Percentiles rank a stretch among this genome's conserved stretches.
These are phyloP conservation scores for Colletotrichum shisoi DNA, from an alignment of 2,329 filamentous ascomycete genomes.

Conservation along the genomic window DNA sequence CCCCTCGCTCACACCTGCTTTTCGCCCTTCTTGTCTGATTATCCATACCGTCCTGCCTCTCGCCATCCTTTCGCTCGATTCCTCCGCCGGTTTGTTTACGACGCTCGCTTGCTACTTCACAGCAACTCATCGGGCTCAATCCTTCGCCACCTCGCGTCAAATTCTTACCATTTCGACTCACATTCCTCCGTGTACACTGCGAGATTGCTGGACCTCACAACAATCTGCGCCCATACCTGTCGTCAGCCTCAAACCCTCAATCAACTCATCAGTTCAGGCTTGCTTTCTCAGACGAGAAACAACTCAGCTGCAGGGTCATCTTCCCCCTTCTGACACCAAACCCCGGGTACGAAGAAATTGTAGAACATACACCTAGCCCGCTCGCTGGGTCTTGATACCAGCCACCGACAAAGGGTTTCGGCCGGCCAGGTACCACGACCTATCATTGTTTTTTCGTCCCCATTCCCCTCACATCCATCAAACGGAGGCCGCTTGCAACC, in stretches of 20 bases:
- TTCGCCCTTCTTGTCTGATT: conserved; percentile 17
- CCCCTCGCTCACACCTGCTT: conserved; percentile 24
- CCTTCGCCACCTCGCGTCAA: conserved; percentile 3
- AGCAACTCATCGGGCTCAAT: conserved; percentile 1
- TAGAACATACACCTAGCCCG: conserved; percentile 16
- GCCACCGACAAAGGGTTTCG: conserved; percentile 33
- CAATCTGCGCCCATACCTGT: conserved; percentile 33
- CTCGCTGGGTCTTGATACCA: conserved; percentile 30
- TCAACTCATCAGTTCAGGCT: background rate
- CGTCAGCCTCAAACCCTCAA: conserved; percentile 6
- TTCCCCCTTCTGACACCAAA: conserved; percentile 14
- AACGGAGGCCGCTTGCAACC: conserved; percentile 25
- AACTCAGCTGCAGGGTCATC: conserved; percentile 8
- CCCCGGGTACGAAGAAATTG: conserved; percentile 14
- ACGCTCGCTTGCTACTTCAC: conserved; percentile 25
- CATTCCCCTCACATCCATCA: conserved; percentile 23
- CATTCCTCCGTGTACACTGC: conserved; percentile 29
- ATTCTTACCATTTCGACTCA: conserved; percentile 27
- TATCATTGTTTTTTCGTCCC: conserved; percentile 24
- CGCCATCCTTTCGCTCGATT: conserved; percentile 22
- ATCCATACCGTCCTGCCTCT: conserved; percentile 31
- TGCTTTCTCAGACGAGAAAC: conserved; percentile 12
- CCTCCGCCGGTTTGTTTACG: conserved; percentile 14
- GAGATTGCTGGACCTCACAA: conserved; percentile 20
- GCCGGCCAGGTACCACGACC: conserved; percentile 31